Percentiles rank a stretch among this genome's conserved stretches.
These are phyloP conservation scores for Metroxylon sagu DNA, from an alignment of 176 grass and related monocot species.

Conservation along the genomic window DNA sequence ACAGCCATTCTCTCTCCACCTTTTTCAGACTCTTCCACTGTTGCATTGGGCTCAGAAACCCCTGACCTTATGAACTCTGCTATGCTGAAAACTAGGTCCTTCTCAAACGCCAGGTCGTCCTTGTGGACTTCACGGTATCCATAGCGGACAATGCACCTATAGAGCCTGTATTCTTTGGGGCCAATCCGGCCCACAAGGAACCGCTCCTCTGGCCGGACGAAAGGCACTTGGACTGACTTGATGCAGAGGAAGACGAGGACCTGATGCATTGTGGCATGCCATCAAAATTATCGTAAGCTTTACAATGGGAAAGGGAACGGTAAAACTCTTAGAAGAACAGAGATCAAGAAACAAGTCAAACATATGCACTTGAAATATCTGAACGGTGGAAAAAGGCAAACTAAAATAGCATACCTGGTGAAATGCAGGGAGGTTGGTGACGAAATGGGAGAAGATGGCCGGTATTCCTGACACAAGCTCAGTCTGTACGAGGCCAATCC, in stretches of 20 bases:
- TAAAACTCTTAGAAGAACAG: neutral
- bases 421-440: constrained; percentile 93
- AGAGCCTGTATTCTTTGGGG: constrained; percentile 59
- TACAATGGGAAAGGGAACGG: too few species aligned
- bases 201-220: constrained; percentile 44
- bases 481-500: constrained; percentile 84
- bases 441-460: constrained; percentile 88
- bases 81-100: constrained; percentile 69
- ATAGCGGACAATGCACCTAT: constrained; percentile 71
- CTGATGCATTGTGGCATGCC: constrained; percentile 17
- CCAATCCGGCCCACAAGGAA: constrained; percentile 76
- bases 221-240: constrained; percentile 59
- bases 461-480: constrained; percentile 81
- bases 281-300: too few species aligned
- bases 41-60: constrained; percentile 22
- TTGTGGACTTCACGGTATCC: constrained; percentile 78
- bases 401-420: constrained; percentile 55
- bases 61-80: constrained; percentile 72
- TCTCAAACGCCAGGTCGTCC: constrained; percentile 75
- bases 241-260: constrained; percentile 77
- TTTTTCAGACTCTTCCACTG: constrained; percentile 26
- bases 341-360: constrained; percentile 1
- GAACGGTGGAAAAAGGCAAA: neutral
- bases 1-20: constrained; percentile 41
- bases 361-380: neutral